Evolutionary conservation across 225 moss, liverwort and hornwort species (phyloP).

Genomic region (Lunularia cruciata): DNA sequence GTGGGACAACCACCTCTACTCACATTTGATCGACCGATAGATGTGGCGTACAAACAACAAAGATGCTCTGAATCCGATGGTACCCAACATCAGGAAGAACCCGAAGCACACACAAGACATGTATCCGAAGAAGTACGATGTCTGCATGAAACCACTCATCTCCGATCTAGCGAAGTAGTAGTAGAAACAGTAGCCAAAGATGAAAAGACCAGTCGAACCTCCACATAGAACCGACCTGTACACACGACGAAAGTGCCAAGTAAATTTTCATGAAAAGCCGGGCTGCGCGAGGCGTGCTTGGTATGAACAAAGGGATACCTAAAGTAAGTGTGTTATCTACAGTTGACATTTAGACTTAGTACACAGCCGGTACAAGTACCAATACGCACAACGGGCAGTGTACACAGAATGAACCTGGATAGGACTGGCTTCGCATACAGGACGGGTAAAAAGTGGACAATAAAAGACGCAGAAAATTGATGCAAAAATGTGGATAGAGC

Average conservation of each 20-base stretch:
- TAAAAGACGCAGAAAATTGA: too few relatives aligned
- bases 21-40: constrained; percentile 96
- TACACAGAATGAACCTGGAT: too few relatives aligned
- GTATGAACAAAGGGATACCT: too few relatives aligned
- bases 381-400: too few relatives aligned
- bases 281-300: too few relatives aligned
- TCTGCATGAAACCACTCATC: constrained; percentile 97
- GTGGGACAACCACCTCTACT: constrained; percentile 33
- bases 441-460: too few relatives aligned
- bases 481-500: too few relatives aligned
- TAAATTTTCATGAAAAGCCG: too few relatives aligned
- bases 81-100: constrained; percentile 94
- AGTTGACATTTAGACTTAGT: too few relatives aligned
- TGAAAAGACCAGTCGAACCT: constrained; percentile 90
- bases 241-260: neutral
- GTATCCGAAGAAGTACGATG: constrained; percentile 96
- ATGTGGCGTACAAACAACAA: constrained; percentile 94
- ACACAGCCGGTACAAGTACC: too few relatives aligned
- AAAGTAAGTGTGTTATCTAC: too few relatives aligned
- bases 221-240: constrained; percentile 88
- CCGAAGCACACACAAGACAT: constrained; percentile 99
- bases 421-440: too few relatives aligned
- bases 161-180: constrained; percentile 84
- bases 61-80: constrained; percentile 89
- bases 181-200: constrained; percentile 97